phyloP scores from a whole-genome alignment of 345 rosid species.

The Fremontodendron californicum region DNA sequence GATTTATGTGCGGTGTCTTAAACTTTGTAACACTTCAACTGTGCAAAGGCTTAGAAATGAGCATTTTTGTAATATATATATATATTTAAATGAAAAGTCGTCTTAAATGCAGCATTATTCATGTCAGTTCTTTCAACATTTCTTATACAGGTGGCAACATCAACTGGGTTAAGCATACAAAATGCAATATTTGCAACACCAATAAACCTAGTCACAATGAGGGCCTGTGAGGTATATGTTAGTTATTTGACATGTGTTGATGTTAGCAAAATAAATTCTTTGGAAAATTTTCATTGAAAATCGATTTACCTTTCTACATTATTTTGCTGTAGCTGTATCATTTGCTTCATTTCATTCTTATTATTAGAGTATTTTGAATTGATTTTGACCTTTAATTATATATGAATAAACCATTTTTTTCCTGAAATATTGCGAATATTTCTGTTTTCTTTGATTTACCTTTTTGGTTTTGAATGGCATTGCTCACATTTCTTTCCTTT shows the following conservation, averaged over 20 bases:
- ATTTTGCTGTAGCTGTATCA: neutral
- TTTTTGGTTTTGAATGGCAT: too few species aligned
- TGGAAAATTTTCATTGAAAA: neutral
- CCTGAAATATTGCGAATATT: neutral
- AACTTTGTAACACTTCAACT: neutral
- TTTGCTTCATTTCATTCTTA: neutral
- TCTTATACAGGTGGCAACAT: constrained; percentile 77
- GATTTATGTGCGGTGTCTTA: neutral
- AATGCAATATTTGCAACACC: constrained; percentile 95
- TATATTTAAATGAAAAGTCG: neutral
- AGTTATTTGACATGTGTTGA: neutral
- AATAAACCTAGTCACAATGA: constrained; percentile 91
- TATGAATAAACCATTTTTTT: neutral
- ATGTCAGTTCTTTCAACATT: neutral
- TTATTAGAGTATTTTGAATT: neutral
- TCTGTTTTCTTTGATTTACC: neutral
- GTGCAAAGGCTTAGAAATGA: neutral
- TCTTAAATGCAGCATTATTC: neutral
- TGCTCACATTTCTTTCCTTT: too few species aligned
- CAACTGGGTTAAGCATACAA: constrained; percentile 91
- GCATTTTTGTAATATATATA: too few species aligned
- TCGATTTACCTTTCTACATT: neutral
- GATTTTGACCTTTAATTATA: neutral
- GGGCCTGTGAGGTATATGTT: constrained; percentile 78
- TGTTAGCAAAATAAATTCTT: neutral